Conservation (phyloP, 805 yeast genomes). For the Suhomyces faveliae region DNA sequence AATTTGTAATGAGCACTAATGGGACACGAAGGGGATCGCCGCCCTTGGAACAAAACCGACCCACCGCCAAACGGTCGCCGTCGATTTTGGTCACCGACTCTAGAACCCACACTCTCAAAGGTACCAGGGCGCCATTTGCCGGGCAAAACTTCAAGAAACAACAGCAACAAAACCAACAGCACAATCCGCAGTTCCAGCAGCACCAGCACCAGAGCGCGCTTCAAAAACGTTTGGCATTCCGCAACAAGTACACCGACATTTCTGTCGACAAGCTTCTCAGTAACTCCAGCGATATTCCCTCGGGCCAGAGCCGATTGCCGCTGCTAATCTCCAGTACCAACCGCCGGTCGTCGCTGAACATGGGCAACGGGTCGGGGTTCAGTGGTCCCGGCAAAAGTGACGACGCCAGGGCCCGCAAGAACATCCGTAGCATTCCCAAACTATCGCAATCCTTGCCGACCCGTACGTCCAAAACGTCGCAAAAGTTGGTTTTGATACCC, state of each 20-base stretch:
- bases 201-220: conserved; percentile 23
- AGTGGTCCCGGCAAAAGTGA: neutral
- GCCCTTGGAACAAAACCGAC: conserved; percentile 22
- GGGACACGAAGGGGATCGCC: neutral
- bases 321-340: conserved; percentile 18
- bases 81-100: conserved; percentile 91
- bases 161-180: conserved; percentile 27
- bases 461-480: conserved; percentile 82
- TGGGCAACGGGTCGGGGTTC: conserved; percentile 1
- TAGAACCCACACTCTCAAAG: conserved; percentile 51
- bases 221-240: conserved; percentile 26
- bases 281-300: conserved; percentile 83
- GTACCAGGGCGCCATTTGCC: conserved; percentile 76
- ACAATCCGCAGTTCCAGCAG: conserved; percentile 18
- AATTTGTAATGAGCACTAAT: conserved; percentile 3
- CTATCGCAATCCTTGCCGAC: conserved; percentile 58
- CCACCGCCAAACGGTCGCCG: conserved; percentile 85
- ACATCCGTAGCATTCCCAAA: conserved; percentile 51
- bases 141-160: conserved; percentile 51
- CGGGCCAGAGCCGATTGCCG: conserved; percentile 59
- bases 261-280: conserved; percentile 78
- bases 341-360: conserved; percentile 9
- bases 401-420: conserved; percentile 16
- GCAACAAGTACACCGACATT: conserved; percentile 66
- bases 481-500: conserved; percentile 84